phyloP scores from a whole-genome alignment of 805 yeast species.

The Lipomyces orientalis region DNA sequence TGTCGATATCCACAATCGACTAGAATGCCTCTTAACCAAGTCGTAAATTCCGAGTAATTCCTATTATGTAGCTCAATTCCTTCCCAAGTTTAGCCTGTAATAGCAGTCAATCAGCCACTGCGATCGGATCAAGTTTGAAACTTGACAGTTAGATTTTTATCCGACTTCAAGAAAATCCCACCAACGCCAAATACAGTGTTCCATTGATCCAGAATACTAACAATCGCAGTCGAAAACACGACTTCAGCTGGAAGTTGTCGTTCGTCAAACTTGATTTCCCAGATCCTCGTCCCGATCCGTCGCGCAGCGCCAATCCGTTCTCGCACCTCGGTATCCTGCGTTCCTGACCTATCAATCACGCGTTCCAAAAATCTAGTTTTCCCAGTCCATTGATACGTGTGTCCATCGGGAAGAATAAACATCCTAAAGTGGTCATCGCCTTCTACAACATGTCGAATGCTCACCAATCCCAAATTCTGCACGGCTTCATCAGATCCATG shows the following conservation, averaged over 20 bases:
- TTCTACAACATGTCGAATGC: slow-evolving; percentile 63
- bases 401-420: slow-evolving; percentile 65
- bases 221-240: slow-evolving; percentile 64
- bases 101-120: not conserved
- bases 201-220: slow-evolving; percentile 71
- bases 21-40: not conserved
- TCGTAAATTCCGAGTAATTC: not conserved
- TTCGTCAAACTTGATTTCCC: slow-evolving; percentile 61
- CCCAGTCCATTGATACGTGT: slow-evolving; percentile 68
- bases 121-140: slow-evolving; percentile 6
- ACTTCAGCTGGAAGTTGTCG: slow-evolving; percentile 60
- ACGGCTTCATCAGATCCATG: slow-evolving; percentile 10
- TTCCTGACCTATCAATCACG: slow-evolving; percentile 62
- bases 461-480: slow-evolving; percentile 61
- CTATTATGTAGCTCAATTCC: not conserved
- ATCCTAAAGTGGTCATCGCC: slow-evolving; percentile 65
- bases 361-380: slow-evolving; percentile 63
- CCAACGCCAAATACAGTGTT: slow-evolving; percentile 65
- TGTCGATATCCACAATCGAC: not conserved
- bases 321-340: slow-evolving; percentile 53
- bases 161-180: slow-evolving; percentile 51
- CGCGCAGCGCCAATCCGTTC: slow-evolving; percentile 66
- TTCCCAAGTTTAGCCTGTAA: not conserved
- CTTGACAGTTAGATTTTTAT: slow-evolving; percentile 21
- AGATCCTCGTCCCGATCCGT: slow-evolving; percentile 60